Percentiles rank a stretch among this genome's conserved stretches.
These are phyloP conservation scores for Sordariomycetes sp. DNA, from an alignment of 2,329 filamentous ascomycete species.

Conservation along the genomic window DNA sequence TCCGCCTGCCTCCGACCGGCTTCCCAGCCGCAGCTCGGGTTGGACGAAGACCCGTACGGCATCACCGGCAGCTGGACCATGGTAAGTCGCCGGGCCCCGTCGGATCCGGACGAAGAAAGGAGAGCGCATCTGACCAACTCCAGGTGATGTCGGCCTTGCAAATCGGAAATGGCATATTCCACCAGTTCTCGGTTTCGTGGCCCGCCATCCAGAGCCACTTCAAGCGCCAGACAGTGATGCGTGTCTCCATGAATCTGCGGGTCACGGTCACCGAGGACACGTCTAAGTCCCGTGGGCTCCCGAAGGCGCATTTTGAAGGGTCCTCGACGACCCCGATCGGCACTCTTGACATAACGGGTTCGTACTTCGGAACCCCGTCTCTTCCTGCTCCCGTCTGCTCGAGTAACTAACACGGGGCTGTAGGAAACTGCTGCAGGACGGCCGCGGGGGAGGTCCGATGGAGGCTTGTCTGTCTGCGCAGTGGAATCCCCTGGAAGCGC, in stretches of 20 bases:
- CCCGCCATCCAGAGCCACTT: slow-evolving; percentile 41
- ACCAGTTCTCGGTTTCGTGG: too few species aligned
- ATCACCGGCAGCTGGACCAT: slow-evolving; percentile 63
- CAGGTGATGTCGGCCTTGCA: slow-evolving; percentile 22
- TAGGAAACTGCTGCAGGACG: slow-evolving; percentile 54
- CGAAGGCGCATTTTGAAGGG: slow-evolving; percentile 60
- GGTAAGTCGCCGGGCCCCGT: slow-evolving; percentile 25
- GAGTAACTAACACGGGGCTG: slow-evolving; percentile 10
- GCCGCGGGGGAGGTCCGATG: slow-evolving; percentile 62
- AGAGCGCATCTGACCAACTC: neutral
- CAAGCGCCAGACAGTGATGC: slow-evolving; percentile 39
- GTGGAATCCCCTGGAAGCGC: slow-evolving; percentile 62
- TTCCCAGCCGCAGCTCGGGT: slow-evolving; percentile 27
- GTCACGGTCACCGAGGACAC: slow-evolving; percentile 51
- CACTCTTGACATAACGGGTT: slow-evolving; percentile 9
- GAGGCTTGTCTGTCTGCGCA: slow-evolving; percentile 56
- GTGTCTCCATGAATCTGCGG: slow-evolving; percentile 58
- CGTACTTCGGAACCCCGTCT: neutral
- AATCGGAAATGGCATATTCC: too few species aligned
- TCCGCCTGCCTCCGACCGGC: slow-evolving; percentile 25
- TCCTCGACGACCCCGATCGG: slow-evolving; percentile 51
- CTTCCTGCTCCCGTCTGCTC: neutral
- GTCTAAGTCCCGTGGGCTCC: slow-evolving; percentile 45
- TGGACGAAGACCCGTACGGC: slow-evolving; percentile 56
- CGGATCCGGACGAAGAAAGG: neutral